Evolutionary conservation across 2,329 filamentous ascomycete species (phyloP).

Genomic region (Arthrobotrys conoides): DNA sequence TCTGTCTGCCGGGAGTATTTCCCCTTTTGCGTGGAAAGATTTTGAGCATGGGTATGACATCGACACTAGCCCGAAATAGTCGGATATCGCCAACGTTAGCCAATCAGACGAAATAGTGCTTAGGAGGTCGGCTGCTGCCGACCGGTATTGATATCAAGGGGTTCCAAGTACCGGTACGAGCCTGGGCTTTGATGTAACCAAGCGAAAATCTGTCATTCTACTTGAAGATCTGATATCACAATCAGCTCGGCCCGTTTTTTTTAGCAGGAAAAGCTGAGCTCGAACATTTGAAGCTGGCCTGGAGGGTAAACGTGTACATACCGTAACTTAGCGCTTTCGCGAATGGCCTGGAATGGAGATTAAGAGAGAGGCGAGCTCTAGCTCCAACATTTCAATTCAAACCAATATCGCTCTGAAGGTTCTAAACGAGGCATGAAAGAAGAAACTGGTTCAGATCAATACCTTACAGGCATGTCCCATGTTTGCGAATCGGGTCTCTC

Average conservation of each 20-base stretch:
- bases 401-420: background rate
- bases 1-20: slow-evolving; percentile 54
- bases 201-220: background rate
- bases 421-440: slow-evolving; percentile 1
- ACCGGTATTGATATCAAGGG: slow-evolving; percentile 38
- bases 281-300: background rate
- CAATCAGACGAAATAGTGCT: slow-evolving; percentile 9
- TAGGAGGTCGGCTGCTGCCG: slow-evolving; percentile 43
- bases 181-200: slow-evolving; percentile 18
- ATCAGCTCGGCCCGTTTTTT: slow-evolving; percentile 21
- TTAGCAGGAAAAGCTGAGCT: slow-evolving; percentile 3
- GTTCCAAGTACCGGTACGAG: slow-evolving; percentile 42
- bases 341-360: slow-evolving; percentile 1
- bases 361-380: slow-evolving; percentile 1
- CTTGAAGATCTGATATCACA: background rate
- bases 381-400: slow-evolving; percentile 2
- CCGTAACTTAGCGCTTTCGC: slow-evolving; percentile 17
- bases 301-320: background rate
- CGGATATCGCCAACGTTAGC: background rate
- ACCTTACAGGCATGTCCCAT: slow-evolving; percentile 15
- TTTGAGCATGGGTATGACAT: slow-evolving; percentile 51
- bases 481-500: background rate
- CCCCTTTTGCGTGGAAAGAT: slow-evolving; percentile 51
- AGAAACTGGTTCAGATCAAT: background rate
- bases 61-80: slow-evolving; percentile 47